Conservation (phyloP, 2,329 filamentous ascomycete species). For the Aspergillus terreus region DNA sequence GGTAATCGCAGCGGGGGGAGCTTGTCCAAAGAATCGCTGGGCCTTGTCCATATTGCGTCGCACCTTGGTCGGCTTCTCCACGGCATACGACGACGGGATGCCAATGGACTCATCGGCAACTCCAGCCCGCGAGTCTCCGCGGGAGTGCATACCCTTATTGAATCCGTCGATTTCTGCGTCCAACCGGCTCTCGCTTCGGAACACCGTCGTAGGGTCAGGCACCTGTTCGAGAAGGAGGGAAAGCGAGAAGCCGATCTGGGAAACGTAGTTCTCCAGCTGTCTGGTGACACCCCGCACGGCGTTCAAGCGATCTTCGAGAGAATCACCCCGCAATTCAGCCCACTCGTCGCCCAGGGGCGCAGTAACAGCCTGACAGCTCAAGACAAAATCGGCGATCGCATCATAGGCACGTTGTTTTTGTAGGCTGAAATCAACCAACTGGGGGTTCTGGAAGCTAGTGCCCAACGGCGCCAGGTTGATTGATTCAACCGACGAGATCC, state of each 20-base stretch:
- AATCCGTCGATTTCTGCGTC: conserved; percentile 24
- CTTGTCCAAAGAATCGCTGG: conserved; percentile 46
- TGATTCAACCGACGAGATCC: conserved; percentile 85
- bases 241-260: conserved; percentile 81
- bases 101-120: conserved; percentile 40
- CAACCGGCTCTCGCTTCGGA: conserved; percentile 37
- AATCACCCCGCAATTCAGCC: conserved; percentile 86
- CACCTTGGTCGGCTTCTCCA: conserved; percentile 36
- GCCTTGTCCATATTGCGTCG: conserved; percentile 46
- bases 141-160: conserved; percentile 21
- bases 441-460: conserved; percentile 75
- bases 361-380: conserved; percentile 87
- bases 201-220: conserved; percentile 50
- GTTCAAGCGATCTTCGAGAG: conserved; percentile 79
- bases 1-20: conserved; percentile 38
- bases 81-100: conserved; percentile 39
- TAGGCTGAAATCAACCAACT: conserved; percentile 78
- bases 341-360: conserved; percentile 92
- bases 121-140: conserved; percentile 37
- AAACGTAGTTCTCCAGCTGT: conserved; percentile 80
- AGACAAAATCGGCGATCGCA: conserved; percentile 80
- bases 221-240: conserved; percentile 83
- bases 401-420: conserved; percentile 95
- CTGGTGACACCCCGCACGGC: conserved; percentile 73
- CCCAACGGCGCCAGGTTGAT: conserved; percentile 80